These are phyloP conservation scores for Metschnikowia santaceciliae DNA, from an alignment of 805 yeast species.

Conservation along the genomic window DNA sequence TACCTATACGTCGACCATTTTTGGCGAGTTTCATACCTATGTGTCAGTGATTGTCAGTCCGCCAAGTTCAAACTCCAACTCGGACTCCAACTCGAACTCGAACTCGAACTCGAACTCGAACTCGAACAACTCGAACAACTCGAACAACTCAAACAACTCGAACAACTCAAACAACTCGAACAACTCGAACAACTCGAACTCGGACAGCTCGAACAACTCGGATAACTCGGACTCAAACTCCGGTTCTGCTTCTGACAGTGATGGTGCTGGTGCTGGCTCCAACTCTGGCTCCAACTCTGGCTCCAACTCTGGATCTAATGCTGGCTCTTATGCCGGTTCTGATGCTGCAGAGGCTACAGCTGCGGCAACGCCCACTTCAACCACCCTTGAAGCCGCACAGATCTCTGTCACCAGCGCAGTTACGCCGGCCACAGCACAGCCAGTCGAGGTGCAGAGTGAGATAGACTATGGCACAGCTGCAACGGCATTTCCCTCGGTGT, in stretches of 20 bases:
- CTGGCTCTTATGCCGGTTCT: too few species aligned
- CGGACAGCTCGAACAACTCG: too few species aligned
- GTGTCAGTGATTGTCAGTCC: conserved; percentile 14
- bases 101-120: background rate
- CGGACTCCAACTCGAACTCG: background rate
- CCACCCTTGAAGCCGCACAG: conserved; percentile 6
- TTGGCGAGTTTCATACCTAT: conserved; percentile 34
- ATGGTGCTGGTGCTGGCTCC: background rate
- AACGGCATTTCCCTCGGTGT: conserved; percentile 18
- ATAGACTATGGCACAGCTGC: conserved; percentile 4
- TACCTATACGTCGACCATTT: conserved; percentile 40
- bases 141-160: background rate
- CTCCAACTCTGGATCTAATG: background rate
- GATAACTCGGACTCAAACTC: background rate
- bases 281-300: background rate
- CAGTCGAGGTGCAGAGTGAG: background rate
- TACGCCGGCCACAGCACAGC: too few species aligned
- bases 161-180: background rate
- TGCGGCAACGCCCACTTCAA: conserved; percentile 4
- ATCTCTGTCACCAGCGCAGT: too few species aligned
- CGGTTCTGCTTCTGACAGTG: background rate
- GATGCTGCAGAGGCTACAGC: background rate
- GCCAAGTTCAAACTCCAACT: background rate
- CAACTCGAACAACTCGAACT: background rate
- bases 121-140: background rate